A percentile compares a stretch with the other conserved stretches of the same genome.
phyloP scores from a whole-genome alignment of 768 basidiomycete species.

The Gloeopeniophorella convolvens region DNA sequence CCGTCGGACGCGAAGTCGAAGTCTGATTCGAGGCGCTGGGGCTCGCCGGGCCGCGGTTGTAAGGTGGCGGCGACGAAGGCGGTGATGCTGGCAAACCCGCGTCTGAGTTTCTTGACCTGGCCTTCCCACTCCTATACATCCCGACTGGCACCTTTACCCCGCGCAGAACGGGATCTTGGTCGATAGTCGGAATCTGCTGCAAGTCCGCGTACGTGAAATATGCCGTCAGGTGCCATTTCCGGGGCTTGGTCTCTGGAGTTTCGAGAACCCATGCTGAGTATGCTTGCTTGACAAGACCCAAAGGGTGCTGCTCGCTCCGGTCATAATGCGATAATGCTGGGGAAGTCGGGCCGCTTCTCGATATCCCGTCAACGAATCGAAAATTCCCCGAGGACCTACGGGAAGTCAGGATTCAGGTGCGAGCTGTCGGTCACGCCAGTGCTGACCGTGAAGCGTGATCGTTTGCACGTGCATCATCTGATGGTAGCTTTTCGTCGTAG shows the following conservation, averaged over 20 bases:
- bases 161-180: slow-evolving; percentile 32
- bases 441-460: slow-evolving; percentile 36
- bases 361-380: slow-evolving; percentile 53
- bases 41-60: slow-evolving; percentile 21
- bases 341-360: slow-evolving; percentile 42
- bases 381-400: slow-evolving; percentile 23
- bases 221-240: slow-evolving; percentile 61
- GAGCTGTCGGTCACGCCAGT: slow-evolving; percentile 4
- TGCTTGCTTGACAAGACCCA: slow-evolving; percentile 63
- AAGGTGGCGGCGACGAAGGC: slow-evolving; percentile 24
- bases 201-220: slow-evolving; percentile 38
- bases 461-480: slow-evolving; percentile 35
- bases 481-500: slow-evolving; percentile 54
- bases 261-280: slow-evolving; percentile 58
- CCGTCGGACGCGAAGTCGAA: slow-evolving; percentile 14
- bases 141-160: slow-evolving; percentile 33
- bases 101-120: slow-evolving; percentile 32
- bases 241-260: slow-evolving; percentile 38
- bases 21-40: slow-evolving; percentile 15
- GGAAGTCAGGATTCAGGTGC: slow-evolving; percentile 5
- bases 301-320: slow-evolving; percentile 44
- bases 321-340: slow-evolving; percentile 54
- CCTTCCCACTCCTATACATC: slow-evolving; percentile 37
- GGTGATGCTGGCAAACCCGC: slow-evolving; percentile 23
- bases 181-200: slow-evolving; percentile 32